phyloP scores from a whole-genome alignment of 176 grass and related monocot species.

The Musa acuminata region DNA sequence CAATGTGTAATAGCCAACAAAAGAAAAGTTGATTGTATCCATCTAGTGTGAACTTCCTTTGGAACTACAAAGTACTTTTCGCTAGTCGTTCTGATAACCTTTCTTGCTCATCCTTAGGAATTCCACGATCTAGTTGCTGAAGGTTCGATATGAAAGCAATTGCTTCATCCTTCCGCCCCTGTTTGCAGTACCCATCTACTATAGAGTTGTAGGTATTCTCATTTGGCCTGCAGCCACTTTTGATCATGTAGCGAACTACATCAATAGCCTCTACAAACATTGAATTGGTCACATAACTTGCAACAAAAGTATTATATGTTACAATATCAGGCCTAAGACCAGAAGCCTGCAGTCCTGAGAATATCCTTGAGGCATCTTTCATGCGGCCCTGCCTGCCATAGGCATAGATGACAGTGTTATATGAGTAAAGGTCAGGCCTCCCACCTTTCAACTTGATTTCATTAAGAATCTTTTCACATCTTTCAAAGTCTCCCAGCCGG shows the following conservation, averaged over 20 bases:
- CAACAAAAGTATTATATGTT: slow-evolving; percentile 88
- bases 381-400: slow-evolving; percentile 71
- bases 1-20: neutral
- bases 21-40: neutral
- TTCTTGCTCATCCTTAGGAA: slow-evolving; percentile 42
- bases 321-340: slow-evolving; percentile 66
- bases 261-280: slow-evolving; percentile 85
- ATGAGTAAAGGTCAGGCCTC: slow-evolving; percentile 69
- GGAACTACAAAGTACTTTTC: slow-evolving; percentile 10
- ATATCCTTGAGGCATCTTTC: slow-evolving; percentile 75
- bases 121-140: slow-evolving; percentile 54
- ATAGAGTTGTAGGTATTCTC: slow-evolving; percentile 72
- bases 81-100: slow-evolving; percentile 33
- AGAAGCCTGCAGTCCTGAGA: slow-evolving; percentile 63
- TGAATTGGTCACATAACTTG: slow-evolving; percentile 60
- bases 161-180: slow-evolving; percentile 47
- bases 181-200: slow-evolving; percentile 49
- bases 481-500: slow-evolving; percentile 60
- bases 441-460: slow-evolving; percentile 67
- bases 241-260: slow-evolving; percentile 57
- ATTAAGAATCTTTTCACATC: slow-evolving; percentile 61
- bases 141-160: slow-evolving; percentile 46
- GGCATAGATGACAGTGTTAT: slow-evolving; percentile 93
- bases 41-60: neutral
- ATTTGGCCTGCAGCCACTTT: slow-evolving; percentile 66